Percentiles rank a stretch among this genome's conserved stretches.
phyloP scores from a whole-genome alignment of 2,329 filamentous ascomycete genomes.

The Furcasterigmium furcatum region DNA sequence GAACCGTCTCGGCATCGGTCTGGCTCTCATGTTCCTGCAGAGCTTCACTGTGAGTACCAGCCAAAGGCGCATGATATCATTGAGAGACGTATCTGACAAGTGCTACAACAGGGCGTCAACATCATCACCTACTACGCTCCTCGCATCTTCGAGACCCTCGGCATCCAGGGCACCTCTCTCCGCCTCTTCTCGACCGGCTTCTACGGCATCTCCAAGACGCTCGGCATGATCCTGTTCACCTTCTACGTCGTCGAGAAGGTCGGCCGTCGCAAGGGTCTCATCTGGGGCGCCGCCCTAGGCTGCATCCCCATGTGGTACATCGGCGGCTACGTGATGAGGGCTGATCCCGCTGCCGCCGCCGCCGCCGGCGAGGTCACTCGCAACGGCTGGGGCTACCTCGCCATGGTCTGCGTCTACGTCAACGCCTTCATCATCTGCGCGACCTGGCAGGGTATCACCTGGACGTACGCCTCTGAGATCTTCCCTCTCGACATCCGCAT shows the following conservation, averaged over 20 bases:
- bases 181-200: slow-evolving; percentile 35
- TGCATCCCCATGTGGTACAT: slow-evolving; percentile 35
- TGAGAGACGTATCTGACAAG: too few species aligned
- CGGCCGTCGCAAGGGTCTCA: slow-evolving; percentile 44
- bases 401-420: slow-evolving; percentile 43
- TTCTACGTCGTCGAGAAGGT: slow-evolving; percentile 45
- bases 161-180: slow-evolving; percentile 24
- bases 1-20: slow-evolving; percentile 45
- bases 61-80: slow-evolving; percentile 5
- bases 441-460: slow-evolving; percentile 38
- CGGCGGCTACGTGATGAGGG: slow-evolving; percentile 29
- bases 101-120: too few species aligned
- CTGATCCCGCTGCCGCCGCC: slow-evolving; percentile 30
- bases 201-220: slow-evolving; percentile 33
- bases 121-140: slow-evolving; percentile 57
- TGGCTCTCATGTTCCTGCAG: slow-evolving; percentile 46
- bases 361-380: slow-evolving; percentile 40
- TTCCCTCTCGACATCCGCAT: slow-evolving; percentile 35
- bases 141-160: slow-evolving; percentile 32
- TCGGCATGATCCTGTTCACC: slow-evolving; percentile 31
- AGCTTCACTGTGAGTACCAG: slow-evolving; percentile 26
- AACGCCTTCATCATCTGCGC: slow-evolving; percentile 35
- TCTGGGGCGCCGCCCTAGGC: slow-evolving; percentile 35
- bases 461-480: slow-evolving; percentile 44
- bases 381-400: slow-evolving; percentile 36